phyloP scores from a whole-genome alignment of 1,284 basidiomycete species.

The Rhodofomes roseus region DNA sequence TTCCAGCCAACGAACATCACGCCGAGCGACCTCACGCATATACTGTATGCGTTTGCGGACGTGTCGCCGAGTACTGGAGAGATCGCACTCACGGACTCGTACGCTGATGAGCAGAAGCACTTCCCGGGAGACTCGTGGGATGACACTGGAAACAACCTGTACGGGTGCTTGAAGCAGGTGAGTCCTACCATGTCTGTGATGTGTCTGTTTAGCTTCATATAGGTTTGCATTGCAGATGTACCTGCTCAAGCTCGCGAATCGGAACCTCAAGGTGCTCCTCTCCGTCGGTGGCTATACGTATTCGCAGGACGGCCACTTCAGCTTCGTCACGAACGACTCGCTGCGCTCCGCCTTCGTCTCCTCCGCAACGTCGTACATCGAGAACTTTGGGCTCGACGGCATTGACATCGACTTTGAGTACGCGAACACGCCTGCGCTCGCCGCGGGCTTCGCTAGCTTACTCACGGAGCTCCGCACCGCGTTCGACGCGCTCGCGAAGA shows the following conservation, averaged over 20 bases:
- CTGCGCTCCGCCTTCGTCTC: constrained; percentile 70
- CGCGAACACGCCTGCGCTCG: constrained; percentile 46
- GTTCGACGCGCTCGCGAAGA: constrained; percentile 45
- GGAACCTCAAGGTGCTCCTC: constrained; percentile 75
- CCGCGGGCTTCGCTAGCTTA: constrained; percentile 57
- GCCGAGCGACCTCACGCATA: constrained; percentile 59
- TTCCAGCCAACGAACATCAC: constrained; percentile 67
- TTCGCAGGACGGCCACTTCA: constrained; percentile 63
- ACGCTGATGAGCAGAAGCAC: constrained; percentile 82
- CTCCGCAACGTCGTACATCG: constrained; percentile 69
- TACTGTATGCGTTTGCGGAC: constrained; percentile 87
- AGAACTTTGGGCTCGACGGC: constrained; percentile 89
- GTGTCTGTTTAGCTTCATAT: not conserved
- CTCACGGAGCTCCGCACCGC: constrained; percentile 53
- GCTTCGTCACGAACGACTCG: constrained; percentile 50
- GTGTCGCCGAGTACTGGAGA: constrained; percentile 63
- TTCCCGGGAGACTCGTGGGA: constrained; percentile 59
- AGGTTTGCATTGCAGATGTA: constrained; percentile 31
- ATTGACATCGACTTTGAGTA: constrained; percentile 75
- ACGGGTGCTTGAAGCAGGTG: constrained; percentile 86
- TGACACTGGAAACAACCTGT: constrained; percentile 71
- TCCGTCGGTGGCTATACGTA: constrained; percentile 80
- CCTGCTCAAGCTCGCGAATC: constrained; percentile 64
- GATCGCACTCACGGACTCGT: constrained; percentile 73
- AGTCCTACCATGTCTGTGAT: not conserved